Evolutionary conservation across 176 grass and related monocot species (phyloP).

Genomic region (Areca catechu): DNA sequence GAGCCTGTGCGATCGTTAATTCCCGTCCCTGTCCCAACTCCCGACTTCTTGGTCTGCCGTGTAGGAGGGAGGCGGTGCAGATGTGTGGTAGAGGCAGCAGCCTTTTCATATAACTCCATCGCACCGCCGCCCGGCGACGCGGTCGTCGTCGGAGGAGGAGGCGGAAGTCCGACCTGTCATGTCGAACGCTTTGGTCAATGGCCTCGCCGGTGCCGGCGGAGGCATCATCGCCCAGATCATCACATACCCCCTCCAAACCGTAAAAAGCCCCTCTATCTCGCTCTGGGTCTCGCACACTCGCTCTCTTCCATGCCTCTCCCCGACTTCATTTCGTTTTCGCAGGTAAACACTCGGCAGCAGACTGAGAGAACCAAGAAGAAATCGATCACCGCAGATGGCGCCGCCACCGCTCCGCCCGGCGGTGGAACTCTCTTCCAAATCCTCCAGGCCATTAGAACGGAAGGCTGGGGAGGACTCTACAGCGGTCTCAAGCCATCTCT

Average conservation of each 20-base stretch:
- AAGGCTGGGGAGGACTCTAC: conserved; percentile 89
- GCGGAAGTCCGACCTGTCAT: conserved; percentile 11
- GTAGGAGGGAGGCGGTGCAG: too few species aligned
- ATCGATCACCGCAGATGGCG: background rate
- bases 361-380: conserved; percentile 82
- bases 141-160: too few species aligned
- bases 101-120: too few species aligned
- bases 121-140: too few species aligned
- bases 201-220: conserved; percentile 66
- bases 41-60: too few species aligned
- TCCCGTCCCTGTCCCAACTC: too few species aligned
- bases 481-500: conserved; percentile 95
- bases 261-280: background rate
- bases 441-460: conserved; percentile 70
- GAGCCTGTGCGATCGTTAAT: too few species aligned
- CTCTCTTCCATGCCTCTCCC: background rate
- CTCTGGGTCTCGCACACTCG: too few species aligned
- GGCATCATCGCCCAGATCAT: conserved; percentile 95
- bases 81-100: too few species aligned
- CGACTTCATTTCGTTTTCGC: background rate
- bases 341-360: conserved; percentile 97
- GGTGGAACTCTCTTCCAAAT: conserved; percentile 59
- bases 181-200: conserved; percentile 83
- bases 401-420: background rate
- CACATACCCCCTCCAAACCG: conserved; percentile 83